A percentile compares a stretch with the other conserved stretches of the same genome.
Evolutionary conservation across 1,284 basidiomycete species (phyloP).

Genomic region (Meripilus lineatus): DNA sequence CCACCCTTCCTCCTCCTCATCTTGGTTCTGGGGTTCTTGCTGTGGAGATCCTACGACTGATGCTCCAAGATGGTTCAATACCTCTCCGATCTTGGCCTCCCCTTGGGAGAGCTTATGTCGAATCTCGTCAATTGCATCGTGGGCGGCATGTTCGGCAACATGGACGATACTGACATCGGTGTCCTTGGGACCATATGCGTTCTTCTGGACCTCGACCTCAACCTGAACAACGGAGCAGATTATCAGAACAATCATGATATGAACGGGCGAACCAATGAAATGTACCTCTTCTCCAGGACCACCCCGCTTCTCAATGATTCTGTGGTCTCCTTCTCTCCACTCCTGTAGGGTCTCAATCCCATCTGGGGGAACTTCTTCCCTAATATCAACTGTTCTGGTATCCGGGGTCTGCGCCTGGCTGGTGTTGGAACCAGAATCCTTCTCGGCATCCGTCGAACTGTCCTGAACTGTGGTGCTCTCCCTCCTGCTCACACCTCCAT

Average conservation of each 20-base stretch:
- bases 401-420: slow-evolving; percentile 14
- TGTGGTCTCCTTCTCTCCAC: slow-evolving; percentile 68
- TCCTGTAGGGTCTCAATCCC: slow-evolving; percentile 42
- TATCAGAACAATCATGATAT: slow-evolving; percentile 7
- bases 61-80: background rate
- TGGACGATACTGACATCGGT: slow-evolving; percentile 20
- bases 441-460: slow-evolving; percentile 8
- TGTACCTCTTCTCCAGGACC: slow-evolving; percentile 64
- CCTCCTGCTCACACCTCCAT: slow-evolving; percentile 7
- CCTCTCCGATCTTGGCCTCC: slow-evolving; percentile 19
- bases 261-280: slow-evolving; percentile 7
- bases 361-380: slow-evolving; percentile 39
- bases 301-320: slow-evolving; percentile 55
- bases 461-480: slow-evolving; percentile 18
- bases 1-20: slow-evolving; percentile 44
- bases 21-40: background rate
- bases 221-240: slow-evolving; percentile 38
- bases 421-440: slow-evolving; percentile 10
- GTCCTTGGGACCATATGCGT: slow-evolving; percentile 32
- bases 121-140: slow-evolving; percentile 24
- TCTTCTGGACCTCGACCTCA: slow-evolving; percentile 56
- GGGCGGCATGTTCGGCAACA: slow-evolving; percentile 20
- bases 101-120: slow-evolving; percentile 24
- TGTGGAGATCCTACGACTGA: slow-evolving; percentile 13
- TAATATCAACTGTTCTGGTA: slow-evolving; percentile 21